Conservation (phyloP, 1,284 basidiomycete species). For the Schizophyllum amplum region DNA sequence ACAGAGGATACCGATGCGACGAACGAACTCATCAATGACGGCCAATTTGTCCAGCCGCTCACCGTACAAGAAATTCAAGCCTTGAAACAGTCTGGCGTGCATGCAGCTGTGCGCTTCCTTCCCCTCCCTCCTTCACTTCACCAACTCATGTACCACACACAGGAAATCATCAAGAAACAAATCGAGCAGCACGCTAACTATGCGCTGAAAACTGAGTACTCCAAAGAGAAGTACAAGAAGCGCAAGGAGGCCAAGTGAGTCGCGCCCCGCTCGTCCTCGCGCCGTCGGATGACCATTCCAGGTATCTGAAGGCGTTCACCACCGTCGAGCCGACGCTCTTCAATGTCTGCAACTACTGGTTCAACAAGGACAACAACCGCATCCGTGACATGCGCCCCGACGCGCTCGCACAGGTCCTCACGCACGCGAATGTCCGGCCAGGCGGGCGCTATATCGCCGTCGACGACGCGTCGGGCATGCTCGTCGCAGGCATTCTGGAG, state of each 20-base stretch:
- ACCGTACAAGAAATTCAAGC: slow-evolving; percentile 76
- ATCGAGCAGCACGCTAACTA: slow-evolving; percentile 89
- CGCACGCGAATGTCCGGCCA: slow-evolving; percentile 76
- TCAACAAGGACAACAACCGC: slow-evolving; percentile 70
- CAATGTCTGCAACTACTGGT: slow-evolving; percentile 89
- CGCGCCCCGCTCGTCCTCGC: neutral
- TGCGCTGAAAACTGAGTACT: slow-evolving; percentile 90
- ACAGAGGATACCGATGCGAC: slow-evolving; percentile 86
- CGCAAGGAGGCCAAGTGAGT: slow-evolving; percentile 90
- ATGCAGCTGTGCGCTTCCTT: slow-evolving; percentile 52
- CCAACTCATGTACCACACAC: slow-evolving; percentile 14
- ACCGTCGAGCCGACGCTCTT: slow-evolving; percentile 84
- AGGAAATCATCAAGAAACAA: slow-evolving; percentile 92
- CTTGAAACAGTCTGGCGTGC: slow-evolving; percentile 68
- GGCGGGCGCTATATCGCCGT: slow-evolving; percentile 86
- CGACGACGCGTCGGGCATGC: slow-evolving; percentile 88
- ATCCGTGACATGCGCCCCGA: slow-evolving; percentile 85
- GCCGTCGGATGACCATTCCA: slow-evolving; percentile 22
- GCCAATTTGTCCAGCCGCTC: slow-evolving; percentile 69
- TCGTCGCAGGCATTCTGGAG: slow-evolving; percentile 81
- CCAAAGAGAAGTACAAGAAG: slow-evolving; percentile 94
- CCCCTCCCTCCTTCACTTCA: slow-evolving; percentile 1
- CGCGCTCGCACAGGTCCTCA: slow-evolving; percentile 83
- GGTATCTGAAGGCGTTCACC: slow-evolving; percentile 85
- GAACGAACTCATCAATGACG: slow-evolving; percentile 84